These are phyloP conservation scores for Paxillus involutus DNA, from an alignment of 768 basidiomycete genomes.

Conservation along the genomic window DNA sequence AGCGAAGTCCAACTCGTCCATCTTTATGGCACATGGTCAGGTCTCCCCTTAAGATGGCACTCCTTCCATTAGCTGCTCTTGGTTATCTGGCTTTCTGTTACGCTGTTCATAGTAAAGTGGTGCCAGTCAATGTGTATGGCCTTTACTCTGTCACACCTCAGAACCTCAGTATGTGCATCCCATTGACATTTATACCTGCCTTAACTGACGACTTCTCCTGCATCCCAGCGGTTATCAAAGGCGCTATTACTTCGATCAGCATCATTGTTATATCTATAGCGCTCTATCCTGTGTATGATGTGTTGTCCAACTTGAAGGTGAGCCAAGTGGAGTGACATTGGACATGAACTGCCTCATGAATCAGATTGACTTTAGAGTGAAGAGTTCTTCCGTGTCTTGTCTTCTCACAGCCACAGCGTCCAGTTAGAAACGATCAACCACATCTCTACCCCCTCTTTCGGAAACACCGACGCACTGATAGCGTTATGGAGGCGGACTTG, in stretches of 20 bases:
- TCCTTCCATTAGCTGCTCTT: conserved; percentile 27
- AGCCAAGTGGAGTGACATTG: not conserved
- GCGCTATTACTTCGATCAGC: conserved; percentile 26
- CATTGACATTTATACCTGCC: not conserved
- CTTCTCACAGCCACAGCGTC: conserved; percentile 15
- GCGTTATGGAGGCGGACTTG: conserved; percentile 17
- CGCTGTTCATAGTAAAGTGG: conserved; percentile 16
- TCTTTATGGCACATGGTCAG: conserved; percentile 8
- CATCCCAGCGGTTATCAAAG: conserved; percentile 25
- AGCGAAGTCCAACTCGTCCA: not conserved
- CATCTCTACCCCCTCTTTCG: conserved; percentile 24
- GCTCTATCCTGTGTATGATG: conserved; percentile 19
- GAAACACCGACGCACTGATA: conserved; percentile 9
- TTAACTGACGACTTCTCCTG: not conserved
- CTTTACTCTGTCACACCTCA: conserved; percentile 18
- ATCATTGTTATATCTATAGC: conserved; percentile 30
- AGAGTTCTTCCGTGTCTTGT: conserved; percentile 28
- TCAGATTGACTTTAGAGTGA: conserved; percentile 14
- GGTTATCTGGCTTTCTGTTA: conserved; percentile 31
- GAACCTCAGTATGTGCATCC: conserved; percentile 17
- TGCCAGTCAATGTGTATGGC: conserved; percentile 26
- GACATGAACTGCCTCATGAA: not conserved
- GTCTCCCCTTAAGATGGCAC: conserved; percentile 12
- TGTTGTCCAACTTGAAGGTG: conserved; percentile 19
- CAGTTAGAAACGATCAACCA: conserved; percentile 22